Conservation (phyloP, 2,329 filamentous ascomycete species). For the Aspergillus tanneri region DNA sequence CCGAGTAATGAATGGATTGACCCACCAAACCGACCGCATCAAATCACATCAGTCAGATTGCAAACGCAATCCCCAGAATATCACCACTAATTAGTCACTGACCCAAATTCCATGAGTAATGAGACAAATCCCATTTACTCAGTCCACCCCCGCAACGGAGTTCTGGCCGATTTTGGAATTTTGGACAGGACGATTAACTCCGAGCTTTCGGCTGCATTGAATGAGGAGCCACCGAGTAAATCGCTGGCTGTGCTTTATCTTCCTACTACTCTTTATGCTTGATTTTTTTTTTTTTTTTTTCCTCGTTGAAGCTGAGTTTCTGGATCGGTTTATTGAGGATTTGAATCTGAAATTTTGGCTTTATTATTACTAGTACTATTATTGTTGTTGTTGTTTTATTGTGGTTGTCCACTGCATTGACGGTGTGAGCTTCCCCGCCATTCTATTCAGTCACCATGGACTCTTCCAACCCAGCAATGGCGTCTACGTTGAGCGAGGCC, state of each 20-base stretch:
- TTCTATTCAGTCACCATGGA: slow-evolving; percentile 21
- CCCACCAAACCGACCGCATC: background rate
- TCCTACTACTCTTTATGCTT: background rate
- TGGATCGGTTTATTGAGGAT: background rate
- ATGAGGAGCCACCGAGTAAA: slow-evolving; percentile 3
- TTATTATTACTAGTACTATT: too few relatives aligned
- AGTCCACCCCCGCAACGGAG: slow-evolving; percentile 10
- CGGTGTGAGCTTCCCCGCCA: background rate
- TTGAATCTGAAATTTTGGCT: background rate
- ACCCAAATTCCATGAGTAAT: too few relatives aligned
- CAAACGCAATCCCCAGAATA: background rate
- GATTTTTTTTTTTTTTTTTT: background rate
- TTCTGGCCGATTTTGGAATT: slow-evolving; percentile 6
- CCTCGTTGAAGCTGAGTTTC: background rate
- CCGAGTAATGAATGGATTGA: too few relatives aligned
- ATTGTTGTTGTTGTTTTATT: too few relatives aligned
- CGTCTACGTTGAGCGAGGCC: slow-evolving; percentile 42
- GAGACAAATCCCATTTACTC: slow-evolving; percentile 4
- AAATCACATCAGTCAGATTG: slow-evolving; percentile 4
- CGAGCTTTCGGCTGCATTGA: slow-evolving; percentile 24
- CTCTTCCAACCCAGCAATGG: slow-evolving; percentile 19
- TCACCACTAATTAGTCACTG: background rate
- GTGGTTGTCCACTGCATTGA: too few relatives aligned
- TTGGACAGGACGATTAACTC: slow-evolving; percentile 9
- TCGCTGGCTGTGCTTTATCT: background rate